Evolutionary conservation across 2,329 filamentous ascomycete species (phyloP), one percentile per base, ranked within the genome.

Genomic region (Sclerotinia borealis): DNA sequence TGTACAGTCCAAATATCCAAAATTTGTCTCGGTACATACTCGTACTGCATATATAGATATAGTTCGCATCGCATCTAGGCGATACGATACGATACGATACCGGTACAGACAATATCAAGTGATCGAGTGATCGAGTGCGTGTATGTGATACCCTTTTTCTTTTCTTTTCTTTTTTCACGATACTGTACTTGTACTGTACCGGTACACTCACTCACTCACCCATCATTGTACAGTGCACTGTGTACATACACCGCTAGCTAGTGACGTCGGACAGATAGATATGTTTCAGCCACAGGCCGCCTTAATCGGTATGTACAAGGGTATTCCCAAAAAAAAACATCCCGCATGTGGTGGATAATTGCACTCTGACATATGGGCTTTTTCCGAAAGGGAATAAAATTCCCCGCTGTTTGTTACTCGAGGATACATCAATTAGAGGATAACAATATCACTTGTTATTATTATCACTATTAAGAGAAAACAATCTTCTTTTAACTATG

Each of bases 251-350:
- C 48, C n/a, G 45, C 48, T 27, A 41, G 25, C 11, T 15, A 9
- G 39, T 22, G 47, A 56, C 51, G n/a, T n/a, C n/a, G n/a, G 50
- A 25, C 34, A 37, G 51, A n/a, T 41, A 55, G 25, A 41, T 15
- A 51, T 13, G 27, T 31, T 34, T 48, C 55, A 59, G 55, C 55
- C 55, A 59, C 55, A 59, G 9, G 55, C 55, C 41, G 55, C 41
- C 29, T 59, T 36, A 59, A 48, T 25, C 2, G 39, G 19, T 43
- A 22, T 2, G 15, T n/a, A 54, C 51, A 22, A 39, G 51, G 51
- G 51, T 27, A 27, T 37, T 39, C 15, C 34, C 27, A 29, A 39
- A 36, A n/a, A n/a, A n/a, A n/a, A n/a, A n/a, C n/a, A n/a, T n/a
- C n/a, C n/a, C n/a, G n/a, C n/a, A 39, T 25, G 29, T 27, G 37